These are phyloP conservation scores for Glonium stellatum DNA, from an alignment of 495 filamentous ascomycete species.

Conservation along the genomic window DNA sequence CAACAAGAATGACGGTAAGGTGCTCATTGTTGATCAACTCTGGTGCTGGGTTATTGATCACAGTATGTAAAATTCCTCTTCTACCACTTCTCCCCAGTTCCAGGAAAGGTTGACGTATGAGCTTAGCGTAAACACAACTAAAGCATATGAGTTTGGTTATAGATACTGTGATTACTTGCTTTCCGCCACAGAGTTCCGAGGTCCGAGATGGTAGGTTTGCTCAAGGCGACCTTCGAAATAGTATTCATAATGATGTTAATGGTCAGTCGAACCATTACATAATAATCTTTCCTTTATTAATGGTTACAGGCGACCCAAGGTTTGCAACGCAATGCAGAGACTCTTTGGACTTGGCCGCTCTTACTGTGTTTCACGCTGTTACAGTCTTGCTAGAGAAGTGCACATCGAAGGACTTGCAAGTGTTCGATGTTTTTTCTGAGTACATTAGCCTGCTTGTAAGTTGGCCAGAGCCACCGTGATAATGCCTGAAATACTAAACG, in stretches of 20 bases:
- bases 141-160: neutral
- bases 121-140: too few relatives aligned
- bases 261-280: neutral
- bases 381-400: constrained; percentile 3
- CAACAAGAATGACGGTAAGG: constrained; percentile 3
- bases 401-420: neutral
- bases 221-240: constrained; percentile 1
- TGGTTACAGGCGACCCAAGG: neutral
- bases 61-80: neutral
- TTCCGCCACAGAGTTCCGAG: constrained; percentile 2
- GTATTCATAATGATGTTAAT: constrained; percentile 8
- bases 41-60: constrained; percentile 16
- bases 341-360: constrained; percentile 12
- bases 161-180: constrained; percentile 10
- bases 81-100: neutral
- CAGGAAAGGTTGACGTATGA: too few relatives aligned
- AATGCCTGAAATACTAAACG: too few relatives aligned
- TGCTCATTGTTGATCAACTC: constrained; percentile 14
- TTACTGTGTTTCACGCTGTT: constrained; percentile 7
- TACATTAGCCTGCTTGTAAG: constrained; percentile 6
- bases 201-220: neutral
- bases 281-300: too few relatives aligned
- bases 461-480: too few relatives aligned
- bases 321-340: constrained; percentile 7
- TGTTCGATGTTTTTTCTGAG: constrained; percentile 5